Percentiles rank a stretch among this genome's conserved stretches.
phyloP scores from a whole-genome alignment of 2,329 filamentous ascomycete species.

The Aspergillus awamori region DNA sequence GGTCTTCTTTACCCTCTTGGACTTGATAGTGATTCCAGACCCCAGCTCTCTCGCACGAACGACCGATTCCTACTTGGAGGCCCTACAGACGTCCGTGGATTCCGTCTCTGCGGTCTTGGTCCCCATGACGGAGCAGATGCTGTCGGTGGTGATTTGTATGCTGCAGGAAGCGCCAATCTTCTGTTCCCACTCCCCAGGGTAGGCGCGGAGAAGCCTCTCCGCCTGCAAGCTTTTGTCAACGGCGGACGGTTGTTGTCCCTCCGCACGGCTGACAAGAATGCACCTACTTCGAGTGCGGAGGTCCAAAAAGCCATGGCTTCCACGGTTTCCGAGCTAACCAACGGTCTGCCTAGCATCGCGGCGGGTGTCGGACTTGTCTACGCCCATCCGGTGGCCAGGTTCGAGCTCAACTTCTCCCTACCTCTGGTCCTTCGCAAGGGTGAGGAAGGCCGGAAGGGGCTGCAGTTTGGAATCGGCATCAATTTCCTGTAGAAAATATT shows the following conservation, averaged over 20 bases:
- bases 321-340: conserved; percentile 71
- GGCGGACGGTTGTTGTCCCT: conserved; percentile 82
- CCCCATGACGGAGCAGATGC: conserved; percentile 84
- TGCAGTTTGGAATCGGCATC: conserved; percentile 95
- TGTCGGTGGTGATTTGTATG: conserved; percentile 88
- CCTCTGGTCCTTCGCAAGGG: conserved; percentile 79
- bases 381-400: conserved; percentile 87
- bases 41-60: conserved; percentile 77
- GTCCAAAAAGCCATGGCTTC: conserved; percentile 49
- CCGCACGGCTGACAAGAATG: conserved; percentile 55
- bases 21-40: conserved; percentile 56
- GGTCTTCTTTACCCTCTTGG: conserved; percentile 83
- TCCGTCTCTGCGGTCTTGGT: conserved; percentile 84
- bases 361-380: conserved; percentile 92
- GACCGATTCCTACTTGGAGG: conserved; percentile 95
- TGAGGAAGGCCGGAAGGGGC: conserved; percentile 85
- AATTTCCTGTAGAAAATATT: conserved; percentile 74
- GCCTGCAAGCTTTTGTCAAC: conserved; percentile 89
- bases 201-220: conserved; percentile 79
- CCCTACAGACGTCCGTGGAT: conserved; percentile 91
- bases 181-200: conserved; percentile 81
- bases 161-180: conserved; percentile 83
- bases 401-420: conserved; percentile 93
- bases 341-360: conserved; percentile 79
- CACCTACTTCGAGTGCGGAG: conserved; percentile 53